Percentiles rank a stretch among this genome's conserved stretches.
Evolutionary conservation across 768 basidiomycete genomes (phyloP).

Genomic region (Amylocystis lapponica): DNA sequence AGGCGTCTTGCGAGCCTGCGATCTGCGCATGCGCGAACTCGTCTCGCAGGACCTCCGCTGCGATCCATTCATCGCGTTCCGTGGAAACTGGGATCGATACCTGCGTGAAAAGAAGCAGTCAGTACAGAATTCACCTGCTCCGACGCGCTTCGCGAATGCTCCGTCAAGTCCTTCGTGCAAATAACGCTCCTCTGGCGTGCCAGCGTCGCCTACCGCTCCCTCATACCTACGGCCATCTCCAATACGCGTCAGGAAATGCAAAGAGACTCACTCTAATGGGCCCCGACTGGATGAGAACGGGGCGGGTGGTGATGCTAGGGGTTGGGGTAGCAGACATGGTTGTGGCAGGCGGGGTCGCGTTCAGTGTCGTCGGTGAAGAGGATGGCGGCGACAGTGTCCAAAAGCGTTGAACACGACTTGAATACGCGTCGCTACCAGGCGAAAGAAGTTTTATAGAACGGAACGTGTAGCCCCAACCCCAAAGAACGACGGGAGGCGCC

Average conservation of each 20-base stretch:
- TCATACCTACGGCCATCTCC: too few species aligned
- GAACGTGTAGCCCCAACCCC: constrained; percentile 1
- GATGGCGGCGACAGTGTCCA: constrained; percentile 2
- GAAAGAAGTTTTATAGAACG: neutral
- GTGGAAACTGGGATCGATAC: constrained; percentile 85
- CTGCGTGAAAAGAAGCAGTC: constrained; percentile 32
- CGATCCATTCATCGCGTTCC: constrained; percentile 80
- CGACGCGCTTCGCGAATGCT: too few species aligned
- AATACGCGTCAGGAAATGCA: neutral
- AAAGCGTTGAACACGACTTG: neutral
- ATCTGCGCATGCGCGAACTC: constrained; percentile 71
- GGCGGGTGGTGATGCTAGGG: constrained; percentile 20
- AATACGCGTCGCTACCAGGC: too few species aligned
- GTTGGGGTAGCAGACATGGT: constrained; percentile 14
- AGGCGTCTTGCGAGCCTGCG: constrained; percentile 41
- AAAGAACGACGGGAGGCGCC: neutral
- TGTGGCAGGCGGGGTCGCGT: too few species aligned
- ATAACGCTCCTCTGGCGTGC: too few species aligned
- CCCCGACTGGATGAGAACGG: constrained; percentile 28
- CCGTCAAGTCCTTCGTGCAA: too few species aligned
- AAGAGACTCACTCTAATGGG: constrained; percentile 27
- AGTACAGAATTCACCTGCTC: too few species aligned
- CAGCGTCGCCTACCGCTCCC: too few species aligned
- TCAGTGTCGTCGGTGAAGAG: constrained; percentile 11
- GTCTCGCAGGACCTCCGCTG: constrained; percentile 86